These are phyloP conservation scores for Peronospora tabacina DNA, from an alignment of 352 stramenopile genomes.

Conservation along the genomic window DNA sequence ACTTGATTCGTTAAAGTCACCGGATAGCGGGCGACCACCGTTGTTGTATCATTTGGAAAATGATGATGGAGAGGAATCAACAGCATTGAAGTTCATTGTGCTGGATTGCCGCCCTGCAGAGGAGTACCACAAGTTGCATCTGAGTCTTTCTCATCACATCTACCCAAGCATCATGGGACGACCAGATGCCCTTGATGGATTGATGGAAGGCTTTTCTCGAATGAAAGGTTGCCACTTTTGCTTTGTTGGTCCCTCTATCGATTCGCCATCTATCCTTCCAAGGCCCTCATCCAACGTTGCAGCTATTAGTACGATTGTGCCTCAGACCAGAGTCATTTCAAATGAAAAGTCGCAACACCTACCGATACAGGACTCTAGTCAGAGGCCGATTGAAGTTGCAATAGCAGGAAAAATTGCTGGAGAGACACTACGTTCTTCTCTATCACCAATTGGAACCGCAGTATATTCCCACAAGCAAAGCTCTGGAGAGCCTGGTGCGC, in stretches of 20 bases:
- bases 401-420: conserved; percentile 9
- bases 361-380: conserved; percentile 6
- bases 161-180: conserved; percentile 66
- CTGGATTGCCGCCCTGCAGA: conserved; percentile 71
- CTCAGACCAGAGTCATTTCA: conserved; percentile 47
- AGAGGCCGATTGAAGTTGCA: conserved; percentile 15
- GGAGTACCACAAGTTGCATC: conserved; percentile 70
- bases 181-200: conserved; percentile 58
- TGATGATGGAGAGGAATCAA: conserved; percentile 20
- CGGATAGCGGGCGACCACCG: conserved; percentile 2
- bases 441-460: conserved; percentile 3
- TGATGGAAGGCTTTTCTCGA: conserved; percentile 71
- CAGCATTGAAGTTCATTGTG: conserved; percentile 56
- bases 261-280: conserved; percentile 14
- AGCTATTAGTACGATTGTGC: conserved; percentile 46
- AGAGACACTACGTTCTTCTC: conserved; percentile 3
- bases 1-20: conserved; percentile 36
- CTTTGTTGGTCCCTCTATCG: conserved; percentile 65
- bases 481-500: conserved; percentile 22
- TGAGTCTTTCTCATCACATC: conserved; percentile 84
- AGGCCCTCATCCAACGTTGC: conserved; percentile 30
- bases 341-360: conserved; percentile 38
- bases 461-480: conserved; percentile 22
- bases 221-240: conserved; percentile 89
- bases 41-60: conserved; percentile 13